These are phyloP conservation scores for Ophiostoma quercus DNA, from an alignment of 2,329 filamentous ascomycete species.

Conservation along the genomic window DNA sequence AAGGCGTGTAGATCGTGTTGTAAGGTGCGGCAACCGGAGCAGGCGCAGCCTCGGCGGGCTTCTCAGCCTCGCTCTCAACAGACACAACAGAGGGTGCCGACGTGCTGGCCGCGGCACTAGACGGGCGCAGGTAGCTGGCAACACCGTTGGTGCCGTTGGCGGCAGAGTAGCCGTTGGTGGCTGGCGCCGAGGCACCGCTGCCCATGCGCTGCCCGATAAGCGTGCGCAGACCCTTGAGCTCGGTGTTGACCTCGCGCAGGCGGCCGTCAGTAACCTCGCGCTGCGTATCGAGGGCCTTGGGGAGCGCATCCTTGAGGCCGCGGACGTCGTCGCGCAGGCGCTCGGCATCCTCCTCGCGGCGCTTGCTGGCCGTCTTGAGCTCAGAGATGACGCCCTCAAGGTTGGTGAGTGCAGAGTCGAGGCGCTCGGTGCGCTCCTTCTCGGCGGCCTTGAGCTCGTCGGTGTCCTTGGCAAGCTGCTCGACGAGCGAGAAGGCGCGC, in stretches of 20 bases:
- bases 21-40: conserved; percentile 22
- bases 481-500: conserved; percentile 82
- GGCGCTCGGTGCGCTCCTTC: conserved; percentile 71
- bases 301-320: conserved; percentile 75
- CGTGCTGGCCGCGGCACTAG: conserved; percentile 27
- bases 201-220: conserved; percentile 64
- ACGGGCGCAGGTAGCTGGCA: conserved; percentile 33
- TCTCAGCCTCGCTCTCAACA: conserved; percentile 26
- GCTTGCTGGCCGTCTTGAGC: conserved; percentile 72
- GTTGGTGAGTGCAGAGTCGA: conserved; percentile 76
- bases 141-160: conserved; percentile 11
- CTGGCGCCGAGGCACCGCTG: conserved; percentile 26
- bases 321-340: conserved; percentile 82
- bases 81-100: conserved; percentile 25
- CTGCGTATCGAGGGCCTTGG: conserved; percentile 81
- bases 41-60: conserved; percentile 26
- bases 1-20: neutral
- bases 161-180: conserved; percentile 7
- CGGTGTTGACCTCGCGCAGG: conserved; percentile 76
- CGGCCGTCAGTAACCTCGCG: conserved; percentile 76
- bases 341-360: conserved; percentile 81
- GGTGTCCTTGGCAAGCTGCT: conserved; percentile 88
- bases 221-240: conserved; percentile 88
- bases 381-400: conserved; percentile 78
- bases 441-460: conserved; percentile 82